Evolutionary conservation across 169 alveolate genomes (phyloP), one percentile per base, ranked within the genome.

Genomic region (Plasmodium vinckei): DNA sequence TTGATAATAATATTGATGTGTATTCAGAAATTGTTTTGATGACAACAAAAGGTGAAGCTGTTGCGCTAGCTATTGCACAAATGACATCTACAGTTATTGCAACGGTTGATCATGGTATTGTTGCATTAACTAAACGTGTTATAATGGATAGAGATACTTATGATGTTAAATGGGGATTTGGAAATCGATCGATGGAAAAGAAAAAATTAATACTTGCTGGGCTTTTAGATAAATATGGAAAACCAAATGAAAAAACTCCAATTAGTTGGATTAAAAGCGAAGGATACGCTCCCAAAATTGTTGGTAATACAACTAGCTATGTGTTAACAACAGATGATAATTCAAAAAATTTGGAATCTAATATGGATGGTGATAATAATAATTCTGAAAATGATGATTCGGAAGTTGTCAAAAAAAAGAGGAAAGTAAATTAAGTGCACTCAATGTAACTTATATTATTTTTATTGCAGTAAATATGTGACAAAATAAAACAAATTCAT

Each of bases 1-100:
- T 97, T 93, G 99, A 98, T 91, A 96, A 94, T 87, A 96, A 94
- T 73, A 98, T 99, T 59, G 99, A 99, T 92, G 95, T 98, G 42
- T 98, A 98, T 63, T 94, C 97, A 61, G 99, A 98, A 92, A 95
- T 98, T 53, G 99, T 99, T 42, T 88, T 99, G 87, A 98, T 99
- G 95, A 98, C 99, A 42, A 99, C 99, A 51, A 99, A 99, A 95
- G 99, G 99, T 5, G 99, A 99, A 95, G 99, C 99, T 12, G 96
- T 98, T 69, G 99, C 99, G 21, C 91, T 98, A 73, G 99, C 99
- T 15, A 96, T 98, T 60, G 99, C 99, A 12, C 99, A 98, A 94
- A 99, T 99, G 99, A 98, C 99, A 39, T 97, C 99, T 17, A 98
- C 99, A 23, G 99, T 98, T 57, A 97, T 99, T 25, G 99, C 99